Base-by-base conservation (phyloP, 2,329 filamentous ascomycete genomes). In the Aspergillus tanneri region DNA sequence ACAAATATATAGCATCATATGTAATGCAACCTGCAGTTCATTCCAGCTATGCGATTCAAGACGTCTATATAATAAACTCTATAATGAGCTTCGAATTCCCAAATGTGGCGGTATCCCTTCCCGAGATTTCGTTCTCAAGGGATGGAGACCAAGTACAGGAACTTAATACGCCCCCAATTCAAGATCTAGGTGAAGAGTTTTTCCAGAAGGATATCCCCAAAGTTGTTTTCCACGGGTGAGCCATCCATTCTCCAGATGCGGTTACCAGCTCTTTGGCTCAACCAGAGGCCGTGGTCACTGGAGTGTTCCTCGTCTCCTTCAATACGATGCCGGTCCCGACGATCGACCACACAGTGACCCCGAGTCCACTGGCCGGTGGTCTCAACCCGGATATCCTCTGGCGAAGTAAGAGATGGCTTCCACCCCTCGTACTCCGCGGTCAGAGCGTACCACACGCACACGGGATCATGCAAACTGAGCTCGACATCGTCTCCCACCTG, bases 351-450 rank as follows among this genome's bases (percentile, higher is more conserved):
- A 63, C 90, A 91, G 85, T 93, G 91, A 1, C 93, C 92, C 47
- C 89, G 79, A 37, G 91, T 95, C 93, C 93, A 99, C 74, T 97
- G 93, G 2, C 92, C 93, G 2, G 81, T 75, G 0, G 90, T 95
- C 72, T 99, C 93, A 32, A 99, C 77, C 16, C 93, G 81, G 47
- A 99, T 86, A 66, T 99, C 93, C 68, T 95, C 87, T 0, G 77
- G 82, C 48, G 67, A 72, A 32, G 78, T 75, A 11, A 73, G 68
- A 1, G 80, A 76, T 12, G 79, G 52, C 46, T 57, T 63, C 72
- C 72, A 75, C 5, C 51, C 47, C 11, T 59, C 48, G 48, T 69
- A 64, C 16, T 69, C 65, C 2, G 64, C 55, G 6, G 83, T 85
- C 49, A 91, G 66, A 67, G 86, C 81, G 68, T 91, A 91, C 86